These are phyloP conservation scores for Aquilaria agallochum DNA, from an alignment of 441 rosid genomes.

Conservation along the genomic window DNA sequence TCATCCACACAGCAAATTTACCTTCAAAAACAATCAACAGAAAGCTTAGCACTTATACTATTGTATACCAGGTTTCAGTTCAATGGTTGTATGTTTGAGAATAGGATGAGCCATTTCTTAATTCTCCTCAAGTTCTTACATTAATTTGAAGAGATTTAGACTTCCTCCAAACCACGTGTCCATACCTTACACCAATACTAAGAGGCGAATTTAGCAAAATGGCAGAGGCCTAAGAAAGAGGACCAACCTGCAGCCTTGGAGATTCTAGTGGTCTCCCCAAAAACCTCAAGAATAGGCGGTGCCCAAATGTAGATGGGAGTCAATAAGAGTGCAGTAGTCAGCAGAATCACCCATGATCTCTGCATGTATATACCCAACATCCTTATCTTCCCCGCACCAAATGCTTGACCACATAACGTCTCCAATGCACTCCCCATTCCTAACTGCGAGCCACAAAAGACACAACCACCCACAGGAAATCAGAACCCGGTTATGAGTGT, in stretches of 20 bases:
- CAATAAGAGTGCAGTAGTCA: slow-evolving; percentile 53
- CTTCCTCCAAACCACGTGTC: too few relatives aligned
- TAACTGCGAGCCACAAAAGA: slow-evolving; percentile 29
- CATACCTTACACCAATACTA: too few relatives aligned
- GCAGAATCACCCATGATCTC: slow-evolving; percentile 84
- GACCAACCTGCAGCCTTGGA: slow-evolving; percentile 69
- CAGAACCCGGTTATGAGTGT: too few relatives aligned
- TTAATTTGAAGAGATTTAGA: too few relatives aligned
- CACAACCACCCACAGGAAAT: too few relatives aligned
- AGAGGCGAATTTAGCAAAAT: too few relatives aligned
- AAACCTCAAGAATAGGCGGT: slow-evolving; percentile 59
- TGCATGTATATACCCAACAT: slow-evolving; percentile 92
- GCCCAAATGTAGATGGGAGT: slow-evolving; percentile 79
- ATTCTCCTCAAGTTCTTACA: not conserved
- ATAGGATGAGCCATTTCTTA: not conserved
- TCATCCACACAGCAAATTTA: slow-evolving; percentile 72
- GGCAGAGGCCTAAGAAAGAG: not conserved
- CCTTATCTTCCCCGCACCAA: slow-evolving; percentile 64
- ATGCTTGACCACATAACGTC: slow-evolving; percentile 82
- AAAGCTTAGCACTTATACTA: not conserved
- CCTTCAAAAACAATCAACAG: slow-evolving; percentile 33
- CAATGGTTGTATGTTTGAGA: too few relatives aligned
- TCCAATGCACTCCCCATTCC: slow-evolving; percentile 89
- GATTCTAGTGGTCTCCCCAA: slow-evolving; percentile 70
- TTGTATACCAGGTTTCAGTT: not conserved